These are phyloP conservation scores for Misopates orontium DNA, from an alignment of 257 asterid species.

Conservation along the genomic window DNA sequence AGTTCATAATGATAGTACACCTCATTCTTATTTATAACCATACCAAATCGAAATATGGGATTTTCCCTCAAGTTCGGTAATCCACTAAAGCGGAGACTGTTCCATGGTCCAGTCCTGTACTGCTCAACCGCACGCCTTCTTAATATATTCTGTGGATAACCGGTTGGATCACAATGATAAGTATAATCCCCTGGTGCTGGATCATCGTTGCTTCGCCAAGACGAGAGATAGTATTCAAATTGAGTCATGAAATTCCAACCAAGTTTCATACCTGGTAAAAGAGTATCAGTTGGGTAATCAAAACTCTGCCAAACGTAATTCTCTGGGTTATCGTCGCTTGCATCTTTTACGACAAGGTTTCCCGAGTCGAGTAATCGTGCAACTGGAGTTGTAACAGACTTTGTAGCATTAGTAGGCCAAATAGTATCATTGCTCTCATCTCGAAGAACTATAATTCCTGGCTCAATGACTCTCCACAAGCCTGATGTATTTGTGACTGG, in stretches of 20 bases:
- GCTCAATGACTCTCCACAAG: constrained; percentile 21
- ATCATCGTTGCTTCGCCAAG: constrained; percentile 37
- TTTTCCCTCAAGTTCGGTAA: neutral
- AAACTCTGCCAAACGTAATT: constrained; percentile 57
- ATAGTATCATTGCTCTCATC: constrained; percentile 20
- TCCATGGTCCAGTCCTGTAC: constrained; percentile 39
- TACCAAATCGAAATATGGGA: neutral
- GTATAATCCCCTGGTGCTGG: constrained; percentile 38
- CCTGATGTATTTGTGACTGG: too few relatives aligned
- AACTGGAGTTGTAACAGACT: constrained; percentile 27
- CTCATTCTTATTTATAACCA: constrained; percentile 17
- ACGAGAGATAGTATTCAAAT: constrained; percentile 15
- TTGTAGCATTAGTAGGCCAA: constrained; percentile 49
- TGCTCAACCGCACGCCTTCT: neutral
- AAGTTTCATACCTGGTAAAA: constrained; percentile 52
- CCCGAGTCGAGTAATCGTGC: constrained; percentile 49
- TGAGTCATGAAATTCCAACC: constrained; percentile 39
- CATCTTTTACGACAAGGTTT: constrained; percentile 48
- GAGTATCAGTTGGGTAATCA: constrained; percentile 45
- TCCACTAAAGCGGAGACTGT: constrained; percentile 23
- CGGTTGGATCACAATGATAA: constrained; percentile 22
- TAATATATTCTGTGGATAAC: constrained; percentile 34
- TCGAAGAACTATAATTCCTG: constrained; percentile 38
- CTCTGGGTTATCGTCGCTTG: constrained; percentile 24
- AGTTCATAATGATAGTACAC: constrained; percentile 31